Percentiles rank a stretch among this genome's conserved stretches.
Conservation (phyloP, 495 filamentous ascomycete species). For the Penicillium salamii region DNA sequence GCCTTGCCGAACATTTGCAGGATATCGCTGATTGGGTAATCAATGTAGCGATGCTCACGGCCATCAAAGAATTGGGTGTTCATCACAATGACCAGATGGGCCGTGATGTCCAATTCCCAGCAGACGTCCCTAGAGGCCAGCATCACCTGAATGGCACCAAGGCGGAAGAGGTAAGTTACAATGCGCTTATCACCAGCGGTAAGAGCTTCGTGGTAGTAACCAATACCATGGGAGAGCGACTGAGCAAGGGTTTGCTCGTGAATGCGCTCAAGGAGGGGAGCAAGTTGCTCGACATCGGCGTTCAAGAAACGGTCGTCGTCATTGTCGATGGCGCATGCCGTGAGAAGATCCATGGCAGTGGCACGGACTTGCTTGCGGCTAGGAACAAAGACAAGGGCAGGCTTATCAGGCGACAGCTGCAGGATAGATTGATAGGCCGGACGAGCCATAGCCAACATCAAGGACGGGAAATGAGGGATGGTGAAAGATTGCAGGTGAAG, state of each 20-base stretch:
- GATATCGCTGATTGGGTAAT: conserved; percentile 94
- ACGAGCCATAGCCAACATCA: conserved; percentile 98
- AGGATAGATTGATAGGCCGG: conserved; percentile 84
- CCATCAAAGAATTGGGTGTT: conserved; percentile 99
- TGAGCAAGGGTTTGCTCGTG: conserved; percentile 85
- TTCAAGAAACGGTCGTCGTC: conserved; percentile 93
- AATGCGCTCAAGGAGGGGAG: conserved; percentile 74
- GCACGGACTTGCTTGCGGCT: conserved; percentile 87
- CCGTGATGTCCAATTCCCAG: conserved; percentile 89
- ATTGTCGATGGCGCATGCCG: conserved; percentile 80
- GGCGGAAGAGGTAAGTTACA: conserved; percentile 83
- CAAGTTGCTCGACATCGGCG: conserved; percentile 73
- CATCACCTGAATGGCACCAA: conserved; percentile 90
- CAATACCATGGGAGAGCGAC: conserved; percentile 91
- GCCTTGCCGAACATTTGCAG: conserved; percentile 99
- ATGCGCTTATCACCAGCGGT: conserved; percentile 87
- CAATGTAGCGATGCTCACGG: conserved; percentile 93
- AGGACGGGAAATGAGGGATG: conserved; percentile 93
- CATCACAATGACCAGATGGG: conserved; percentile 93
- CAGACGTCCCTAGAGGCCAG: conserved; percentile 92
- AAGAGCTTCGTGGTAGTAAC: conserved; percentile 94
- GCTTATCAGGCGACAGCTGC: conserved; percentile 82
- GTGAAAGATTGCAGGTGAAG: conserved; percentile 94
- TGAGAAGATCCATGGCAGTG: conserved; percentile 84
- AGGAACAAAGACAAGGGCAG: conserved; percentile 86